Conservation (phyloP, 805 yeast genomes). For the Pichia cephalocereana region DNA sequence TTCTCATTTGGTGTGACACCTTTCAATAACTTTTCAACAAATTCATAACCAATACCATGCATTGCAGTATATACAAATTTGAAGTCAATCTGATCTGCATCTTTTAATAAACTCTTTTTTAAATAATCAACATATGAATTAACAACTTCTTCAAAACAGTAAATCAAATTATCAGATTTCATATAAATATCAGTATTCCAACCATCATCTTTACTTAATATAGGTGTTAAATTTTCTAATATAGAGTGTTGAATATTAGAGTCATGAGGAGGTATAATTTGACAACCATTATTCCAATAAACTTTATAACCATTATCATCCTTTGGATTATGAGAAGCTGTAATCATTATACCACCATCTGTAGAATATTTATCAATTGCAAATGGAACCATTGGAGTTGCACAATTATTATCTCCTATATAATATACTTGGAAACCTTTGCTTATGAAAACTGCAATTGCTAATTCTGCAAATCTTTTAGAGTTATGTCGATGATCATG, state of each 20-base stretch:
- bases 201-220: conserved; percentile 31
- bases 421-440: conserved; percentile 64
- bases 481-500: conserved; percentile 90
- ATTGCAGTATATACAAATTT: conserved; percentile 81
- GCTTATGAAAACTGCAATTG: conserved; percentile 64
- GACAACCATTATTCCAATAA: conserved; percentile 90
- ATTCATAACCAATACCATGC: conserved; percentile 86
- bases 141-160: conserved; percentile 35
- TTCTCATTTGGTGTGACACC: conserved; percentile 12
- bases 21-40: conserved; percentile 36
- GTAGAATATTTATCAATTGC: conserved; percentile 57
- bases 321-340: conserved; percentile 83
- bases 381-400: conserved; percentile 92
- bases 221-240: conserved; percentile 50
- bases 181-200: conserved; percentile 26
- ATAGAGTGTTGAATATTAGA: conserved; percentile 58
- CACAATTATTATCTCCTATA: conserved; percentile 37
- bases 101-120: conserved; percentile 27
- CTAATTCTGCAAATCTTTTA: conserved; percentile 62
- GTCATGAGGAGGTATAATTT: conserved; percentile 91
- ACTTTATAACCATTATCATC: conserved; percentile 92
- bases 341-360: conserved; percentile 83
- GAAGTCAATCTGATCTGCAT: conserved; percentile 23
- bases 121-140: conserved; percentile 30
- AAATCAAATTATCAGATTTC: conserved; percentile 21